Evolutionary conservation across 305 asterid genomes (phyloP).

Genomic region (Solanum hybrid): DNA sequence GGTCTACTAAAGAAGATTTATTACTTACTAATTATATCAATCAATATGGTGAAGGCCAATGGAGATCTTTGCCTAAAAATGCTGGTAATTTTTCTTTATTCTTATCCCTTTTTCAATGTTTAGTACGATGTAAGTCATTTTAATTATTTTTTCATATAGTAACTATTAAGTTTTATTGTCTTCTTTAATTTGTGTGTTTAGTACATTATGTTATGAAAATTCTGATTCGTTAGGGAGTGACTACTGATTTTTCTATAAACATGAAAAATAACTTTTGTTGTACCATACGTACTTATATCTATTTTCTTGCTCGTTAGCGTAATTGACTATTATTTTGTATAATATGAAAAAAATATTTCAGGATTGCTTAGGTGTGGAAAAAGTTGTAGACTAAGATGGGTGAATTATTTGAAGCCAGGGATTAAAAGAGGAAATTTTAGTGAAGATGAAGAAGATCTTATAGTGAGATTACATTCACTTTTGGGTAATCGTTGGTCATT

Average conservation of each 20-base stretch:
- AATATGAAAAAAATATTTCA: background rate
- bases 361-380: conserved; percentile 55
- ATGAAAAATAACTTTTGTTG: background rate
- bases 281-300: background rate
- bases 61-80: conserved; percentile 15
- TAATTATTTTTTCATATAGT: background rate
- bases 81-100: background rate
- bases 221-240: background rate
- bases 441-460: conserved; percentile 47
- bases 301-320: background rate
- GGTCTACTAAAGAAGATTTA: conserved; percentile 15
- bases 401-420: conserved; percentile 58
- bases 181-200: background rate
- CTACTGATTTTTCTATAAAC: background rate
- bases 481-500: conserved; percentile 60
- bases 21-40: conserved; percentile 10
- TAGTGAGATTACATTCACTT: conserved; percentile 41
- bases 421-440: conserved; percentile 53
- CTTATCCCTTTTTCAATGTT: background rate
- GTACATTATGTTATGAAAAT: background rate
- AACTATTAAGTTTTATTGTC: background rate
- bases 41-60: conserved; percentile 15
- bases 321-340: background rate
- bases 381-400: conserved; percentile 61
- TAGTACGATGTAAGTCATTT: background rate